phyloP scores from a whole-genome alignment of 163 green algal genomes.

The Prototheca wickerhamii region DNA sequence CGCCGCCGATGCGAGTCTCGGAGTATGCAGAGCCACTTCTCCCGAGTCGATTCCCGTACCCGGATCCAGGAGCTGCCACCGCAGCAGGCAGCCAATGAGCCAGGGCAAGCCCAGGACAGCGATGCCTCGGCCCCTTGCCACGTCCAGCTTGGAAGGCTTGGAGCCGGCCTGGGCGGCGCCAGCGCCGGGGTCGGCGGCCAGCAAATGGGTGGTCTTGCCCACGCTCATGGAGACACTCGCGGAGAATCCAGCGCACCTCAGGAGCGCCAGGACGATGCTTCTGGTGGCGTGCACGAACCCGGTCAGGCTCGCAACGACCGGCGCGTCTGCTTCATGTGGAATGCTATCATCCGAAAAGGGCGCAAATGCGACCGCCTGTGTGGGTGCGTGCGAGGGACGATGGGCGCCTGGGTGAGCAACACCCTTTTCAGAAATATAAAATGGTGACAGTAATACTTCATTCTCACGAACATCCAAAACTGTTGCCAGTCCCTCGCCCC shows the following conservation, averaged over 20 bases:
- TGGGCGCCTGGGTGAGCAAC: no score
- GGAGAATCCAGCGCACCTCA: background rate
- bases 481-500: no score
- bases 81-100: conserved; percentile 5
- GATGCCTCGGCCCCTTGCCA: background rate
- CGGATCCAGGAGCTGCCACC: background rate
- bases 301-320: background rate
- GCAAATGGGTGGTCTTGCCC: background rate
- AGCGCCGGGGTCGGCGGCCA: background rate
- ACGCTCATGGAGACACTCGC: background rate
- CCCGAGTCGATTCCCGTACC: background rate
- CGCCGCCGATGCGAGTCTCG: no score
- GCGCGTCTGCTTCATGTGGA: no score
- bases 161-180: background rate
- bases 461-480: no score
- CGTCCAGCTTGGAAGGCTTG: background rate
- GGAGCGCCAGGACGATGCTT: background rate
- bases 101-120: conserved; percentile 11
- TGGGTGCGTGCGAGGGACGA: no score
- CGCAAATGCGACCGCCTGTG: conserved; percentile 1
- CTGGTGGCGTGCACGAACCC: background rate
- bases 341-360: background rate
- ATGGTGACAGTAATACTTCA: no score
- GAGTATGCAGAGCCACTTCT: no score
- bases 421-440: no score